Evolutionary conservation across 306 rosid genomes (phyloP), one percentile per base, ranked within the genome.

Genomic region (Vigna trinervia): DNA sequence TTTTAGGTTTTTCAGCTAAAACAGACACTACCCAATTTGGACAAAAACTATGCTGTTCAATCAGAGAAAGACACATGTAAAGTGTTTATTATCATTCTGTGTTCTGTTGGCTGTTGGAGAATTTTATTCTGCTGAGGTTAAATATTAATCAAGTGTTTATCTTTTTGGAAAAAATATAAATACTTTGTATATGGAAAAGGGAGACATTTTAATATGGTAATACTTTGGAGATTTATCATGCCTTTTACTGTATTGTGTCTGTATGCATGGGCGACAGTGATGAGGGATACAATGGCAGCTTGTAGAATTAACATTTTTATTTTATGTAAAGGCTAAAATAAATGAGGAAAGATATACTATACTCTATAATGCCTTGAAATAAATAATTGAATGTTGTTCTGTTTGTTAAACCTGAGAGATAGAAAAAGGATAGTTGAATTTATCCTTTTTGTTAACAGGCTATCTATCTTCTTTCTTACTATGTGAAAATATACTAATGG

Each of bases 41-140:
- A 92, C 93, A 86, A 86, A 79, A 95, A 90, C 91, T 92, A 88
- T 78, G 97, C 96, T 59, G 91, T 85, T 73, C 88, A 85, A 75
- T 90, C 83, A 72, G 97, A 92, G 78, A 90, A 95, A 80, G 92
- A 89, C 64, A 85, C 90, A 70, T 75, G 98, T 95, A 82, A 85
- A 59, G 46, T 82, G 78, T 61, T 58, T 57, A 17, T 54, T 38
- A 20, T 75, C 76, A 34, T 75, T 65, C 14, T 58, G 30, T 79
- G 22, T 79, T 75, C 48, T 65, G 59, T 72, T 79, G 71, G 51
- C 61, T 69, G 45, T 58, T 66, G 65, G 28, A 71, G 60, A 75
- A 28, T 56, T 74, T 62, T 58, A 30, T 69, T 54, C 22, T 52
- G 68, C 56, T 62, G 43, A 62, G 48, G 68, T 68, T 56, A 56